Base-by-base conservation (phyloP, 208 protist genomes). In the Crithidia expoeki region DNA sequence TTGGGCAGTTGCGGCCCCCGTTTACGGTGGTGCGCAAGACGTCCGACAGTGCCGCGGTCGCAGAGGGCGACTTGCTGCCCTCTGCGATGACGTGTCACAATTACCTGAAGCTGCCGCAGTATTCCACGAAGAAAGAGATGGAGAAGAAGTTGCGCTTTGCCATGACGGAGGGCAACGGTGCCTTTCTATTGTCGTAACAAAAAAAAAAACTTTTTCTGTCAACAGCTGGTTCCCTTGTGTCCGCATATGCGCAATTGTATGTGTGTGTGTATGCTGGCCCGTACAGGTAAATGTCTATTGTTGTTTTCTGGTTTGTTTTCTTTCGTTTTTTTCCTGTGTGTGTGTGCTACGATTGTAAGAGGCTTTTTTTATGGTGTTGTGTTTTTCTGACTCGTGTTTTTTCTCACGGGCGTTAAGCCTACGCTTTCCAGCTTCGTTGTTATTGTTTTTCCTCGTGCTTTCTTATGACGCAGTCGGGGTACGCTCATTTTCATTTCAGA, bases 31-130 rank as follows among this genome's bases (percentile, higher is more conserved):
- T 98, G 44, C 81, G 90, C 28, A 98, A 98, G 66, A 86, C 74
- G 1, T 49, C 90, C n/a, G 81, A 86, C 2, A 81, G 87, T n/a
- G 40, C 72, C 2, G 60, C 55, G 12, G 65, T 91, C 1, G 81
- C 80, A 23, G 90, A 96, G 51, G 64, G 76, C 27, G 86, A 96
- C 25, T 81, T 89, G 68, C 84, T 98, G 17, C 94, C 93, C 2
- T 93, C 83, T 3, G 93, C 91, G 23, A 98, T 98, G 94, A 98
- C 94, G 27, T 98, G 94, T 58, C 90, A 96, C 59, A 97, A 98
- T 74, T 98, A 97, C 59, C 67, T 98, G 47, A 98, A 98, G 72
- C 83, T 98, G 14, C 94, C 94, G 0, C 86, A 88, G n/a, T 97
- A 95, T 61, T 72, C 87, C 11, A 88, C 59, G 5, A 91, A 93